Evolutionary conservation across 1,139 yeast genomes (phyloP), one percentile per base, ranked within the genome.

Genomic region (Pichia sp.): DNA sequence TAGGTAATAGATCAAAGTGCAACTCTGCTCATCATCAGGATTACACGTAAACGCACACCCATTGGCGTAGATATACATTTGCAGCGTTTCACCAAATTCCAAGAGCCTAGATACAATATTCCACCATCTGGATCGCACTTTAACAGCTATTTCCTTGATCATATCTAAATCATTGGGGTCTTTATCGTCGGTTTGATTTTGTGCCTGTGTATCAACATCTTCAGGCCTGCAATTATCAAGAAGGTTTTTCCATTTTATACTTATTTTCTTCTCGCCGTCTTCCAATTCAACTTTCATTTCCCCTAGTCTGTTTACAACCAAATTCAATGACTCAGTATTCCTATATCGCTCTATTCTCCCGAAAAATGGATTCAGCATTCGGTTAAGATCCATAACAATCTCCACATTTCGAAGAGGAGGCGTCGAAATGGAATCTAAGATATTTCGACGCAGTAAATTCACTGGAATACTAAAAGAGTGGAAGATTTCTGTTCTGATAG

Each of bases 391-490:
- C 20, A 38, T 18, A 7, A 35, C 29, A 6, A 38, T 10, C n/a
- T 34, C 30, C 15, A 41, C 24, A 16, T 35, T 32, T 11, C 22
- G 21, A 8, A 38, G 28, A 7, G 22, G 19, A 7, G 45, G 43
- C 12, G 26, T 28, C 4, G 24, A 24, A 21, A 34, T 22, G 9
- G 22, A 17, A n/a, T 34, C 37, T 6, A 33, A 13, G n/a, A 19
- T 17, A 17, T 30, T 23, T 15, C 26, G 17, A 10, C 43, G 32
- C 5, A 37, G 17, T 30, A 77, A 62, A 44, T 72, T 60, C 4
- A 73, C 77, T 0, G 84, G 82, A 22, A 77, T 69, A 31, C 69
- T 66, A 49, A 76, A 76, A 9, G 77, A 69, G 46, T 77, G 82
- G 42, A 67, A 68, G n/a, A 76, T 62, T 2, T 49, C 63, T 55